Conservation (phyloP, 352 stramenopile genomes). For the Phytophthora foliorum region DNA sequence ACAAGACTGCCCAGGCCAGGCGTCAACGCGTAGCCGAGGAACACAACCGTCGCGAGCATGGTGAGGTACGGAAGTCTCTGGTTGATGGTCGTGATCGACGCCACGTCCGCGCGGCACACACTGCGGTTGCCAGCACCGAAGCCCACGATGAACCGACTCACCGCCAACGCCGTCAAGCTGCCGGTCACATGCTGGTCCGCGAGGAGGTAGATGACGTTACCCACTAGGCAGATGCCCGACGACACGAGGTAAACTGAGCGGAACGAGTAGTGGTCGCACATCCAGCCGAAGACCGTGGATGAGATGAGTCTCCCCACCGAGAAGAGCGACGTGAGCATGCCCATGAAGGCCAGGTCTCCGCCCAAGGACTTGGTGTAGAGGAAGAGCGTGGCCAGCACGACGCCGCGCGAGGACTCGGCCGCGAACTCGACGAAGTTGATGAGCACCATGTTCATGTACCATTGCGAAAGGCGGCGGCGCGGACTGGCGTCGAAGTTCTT, state of each 20-base stretch:
- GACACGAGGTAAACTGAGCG: conserved; percentile 80
- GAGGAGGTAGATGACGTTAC: conserved; percentile 76
- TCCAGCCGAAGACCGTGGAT: conserved; percentile 82
- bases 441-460: conserved; percentile 78
- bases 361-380: conserved; percentile 83
- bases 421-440: conserved; percentile 88
- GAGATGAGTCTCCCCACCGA: conserved; percentile 78
- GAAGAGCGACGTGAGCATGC: conserved; percentile 79
- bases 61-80: conserved; percentile 78
- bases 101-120: conserved; percentile 77
- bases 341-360: conserved; percentile 79
- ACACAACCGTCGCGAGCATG: conserved; percentile 73
- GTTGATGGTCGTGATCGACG: conserved; percentile 71
- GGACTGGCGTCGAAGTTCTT: conserved; percentile 49
- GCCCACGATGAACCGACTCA: conserved; percentile 76
- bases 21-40: conserved; percentile 75
- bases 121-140: conserved; percentile 81
- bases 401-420: conserved; percentile 73
- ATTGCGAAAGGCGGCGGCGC: conserved; percentile 48
- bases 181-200: conserved; percentile 68
- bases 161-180: conserved; percentile 55
- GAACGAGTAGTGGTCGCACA: conserved; percentile 85
- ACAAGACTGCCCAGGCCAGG: conserved; percentile 72
- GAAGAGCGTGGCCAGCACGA: conserved; percentile 82
- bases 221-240: conserved; percentile 67